A percentile compares a stretch with the other conserved stretches of the same genome.
phyloP scores from a whole-genome alignment of 164 flowering plant species.

The Protea cynaroides region DNA sequence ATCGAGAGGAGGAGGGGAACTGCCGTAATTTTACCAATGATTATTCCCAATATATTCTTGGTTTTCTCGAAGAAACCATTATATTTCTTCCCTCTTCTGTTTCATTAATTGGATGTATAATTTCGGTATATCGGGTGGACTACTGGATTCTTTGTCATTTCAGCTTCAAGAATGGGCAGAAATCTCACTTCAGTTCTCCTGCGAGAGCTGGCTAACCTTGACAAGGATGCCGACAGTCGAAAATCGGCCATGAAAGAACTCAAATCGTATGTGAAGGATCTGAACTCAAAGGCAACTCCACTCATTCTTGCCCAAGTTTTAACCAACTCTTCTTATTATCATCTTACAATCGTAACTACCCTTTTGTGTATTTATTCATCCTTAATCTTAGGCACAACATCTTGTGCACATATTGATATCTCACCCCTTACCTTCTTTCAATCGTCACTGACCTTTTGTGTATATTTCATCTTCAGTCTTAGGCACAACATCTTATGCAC shows the following conservation, averaged over 20 bases:
- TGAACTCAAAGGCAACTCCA: constrained; percentile 76
- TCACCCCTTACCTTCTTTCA: too few relatives aligned
- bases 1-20: too few relatives aligned
- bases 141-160: background rate
- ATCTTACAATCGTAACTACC: too few relatives aligned
- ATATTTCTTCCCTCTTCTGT: background rate
- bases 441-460: too few relatives aligned
- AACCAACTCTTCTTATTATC: too few relatives aligned
- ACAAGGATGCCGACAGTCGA: constrained; percentile 84
- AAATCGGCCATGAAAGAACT: constrained; percentile 85
- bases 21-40: background rate
- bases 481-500: too few relatives aligned
- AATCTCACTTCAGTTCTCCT: constrained; percentile 60
- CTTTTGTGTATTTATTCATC: too few relatives aligned
- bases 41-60: background rate
- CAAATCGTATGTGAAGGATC: constrained; percentile 74
- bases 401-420: too few relatives aligned
- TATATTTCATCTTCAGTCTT: too few relatives aligned
- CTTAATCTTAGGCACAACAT: too few relatives aligned
- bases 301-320: constrained; percentile 73
- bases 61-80: constrained; percentile 1
- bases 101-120: background rate
- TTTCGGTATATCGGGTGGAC: background rate
- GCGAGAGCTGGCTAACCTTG: constrained; percentile 76
- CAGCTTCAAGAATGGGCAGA: constrained; percentile 53